Conservation (phyloP, 495 filamentous ascomycete species). For the Immersiella caudata region DNA sequence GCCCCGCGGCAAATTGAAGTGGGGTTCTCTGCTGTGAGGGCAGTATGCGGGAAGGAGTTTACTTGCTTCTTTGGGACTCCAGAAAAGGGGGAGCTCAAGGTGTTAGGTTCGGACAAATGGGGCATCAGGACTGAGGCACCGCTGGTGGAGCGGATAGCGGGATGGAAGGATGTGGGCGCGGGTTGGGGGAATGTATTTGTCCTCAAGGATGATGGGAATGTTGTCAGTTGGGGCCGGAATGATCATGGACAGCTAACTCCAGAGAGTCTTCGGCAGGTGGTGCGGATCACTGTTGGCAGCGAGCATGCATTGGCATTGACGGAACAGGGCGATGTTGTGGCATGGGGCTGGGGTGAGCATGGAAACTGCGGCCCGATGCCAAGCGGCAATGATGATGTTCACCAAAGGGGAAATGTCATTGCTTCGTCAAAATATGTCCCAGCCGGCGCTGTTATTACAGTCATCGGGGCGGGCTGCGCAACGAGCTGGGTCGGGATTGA, state of each 20-base stretch:
- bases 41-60: constrained; percentile 80
- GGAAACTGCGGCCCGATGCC: constrained; percentile 83
- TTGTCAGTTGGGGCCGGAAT: constrained; percentile 74
- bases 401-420: constrained; percentile 64
- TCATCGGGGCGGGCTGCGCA: constrained; percentile 81
- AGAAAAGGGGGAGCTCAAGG: constrained; percentile 54
- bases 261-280: constrained; percentile 50
- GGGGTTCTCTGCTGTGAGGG: constrained; percentile 58
- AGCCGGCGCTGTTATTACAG: constrained; percentile 48
- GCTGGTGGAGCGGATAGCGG: constrained; percentile 29
- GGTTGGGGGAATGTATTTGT: constrained; percentile 85
- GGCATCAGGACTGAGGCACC: constrained; percentile 53
- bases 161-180: constrained; percentile 66
- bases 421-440: constrained; percentile 53
- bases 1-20: constrained; percentile 62
- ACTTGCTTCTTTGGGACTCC: constrained; percentile 66
- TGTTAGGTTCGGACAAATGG: constrained; percentile 76
- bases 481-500: constrained; percentile 75
- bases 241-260: constrained; percentile 83
- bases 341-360: constrained; percentile 97
- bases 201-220: constrained; percentile 54
- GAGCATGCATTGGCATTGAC: constrained; percentile 79
- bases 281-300: constrained; percentile 74
- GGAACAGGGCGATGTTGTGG: constrained; percentile 61
- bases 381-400: constrained; percentile 66